A percentile compares a stretch with the other conserved stretches of the same genome.
These are phyloP conservation scores for Syzygium malaccense DNA, from an alignment of 441 rosid species.

Conservation along the genomic window DNA sequence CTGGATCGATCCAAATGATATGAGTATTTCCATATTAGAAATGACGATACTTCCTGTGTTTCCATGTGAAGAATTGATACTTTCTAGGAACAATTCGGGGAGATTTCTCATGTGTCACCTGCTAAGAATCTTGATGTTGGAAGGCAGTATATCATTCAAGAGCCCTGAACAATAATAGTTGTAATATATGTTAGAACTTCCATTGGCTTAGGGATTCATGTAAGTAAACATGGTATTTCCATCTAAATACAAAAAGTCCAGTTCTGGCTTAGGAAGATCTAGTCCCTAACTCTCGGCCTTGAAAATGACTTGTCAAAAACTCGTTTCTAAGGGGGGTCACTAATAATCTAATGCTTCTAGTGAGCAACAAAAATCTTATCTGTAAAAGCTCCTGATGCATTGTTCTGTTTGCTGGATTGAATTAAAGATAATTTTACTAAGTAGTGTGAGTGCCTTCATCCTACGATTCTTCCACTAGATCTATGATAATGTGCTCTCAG, in stretches of 20 bases:
- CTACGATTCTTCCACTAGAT: background rate
- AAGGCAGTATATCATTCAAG: background rate
- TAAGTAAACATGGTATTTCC: background rate
- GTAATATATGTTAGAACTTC: background rate
- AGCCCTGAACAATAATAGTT: background rate
- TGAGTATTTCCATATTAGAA: background rate
- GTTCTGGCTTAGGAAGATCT: background rate
- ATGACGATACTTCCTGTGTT: background rate
- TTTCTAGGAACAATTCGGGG: background rate
- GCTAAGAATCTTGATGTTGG: background rate
- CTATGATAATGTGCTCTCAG: background rate
- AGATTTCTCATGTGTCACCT: background rate
- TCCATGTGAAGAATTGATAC: background rate
- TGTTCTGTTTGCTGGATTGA: background rate
- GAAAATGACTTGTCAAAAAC: background rate
- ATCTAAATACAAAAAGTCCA: background rate
- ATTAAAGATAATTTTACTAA: background rate
- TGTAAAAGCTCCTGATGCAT: background rate
- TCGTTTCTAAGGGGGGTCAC: background rate
- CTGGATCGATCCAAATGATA: background rate
- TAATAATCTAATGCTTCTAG: background rate
- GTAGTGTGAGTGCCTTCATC: background rate
- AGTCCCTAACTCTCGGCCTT: background rate
- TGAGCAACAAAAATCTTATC: background rate
- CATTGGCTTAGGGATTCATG: background rate